phyloP scores from a whole-genome alignment of 768 basidiomycete genomes.

The Russula earlei region DNA sequence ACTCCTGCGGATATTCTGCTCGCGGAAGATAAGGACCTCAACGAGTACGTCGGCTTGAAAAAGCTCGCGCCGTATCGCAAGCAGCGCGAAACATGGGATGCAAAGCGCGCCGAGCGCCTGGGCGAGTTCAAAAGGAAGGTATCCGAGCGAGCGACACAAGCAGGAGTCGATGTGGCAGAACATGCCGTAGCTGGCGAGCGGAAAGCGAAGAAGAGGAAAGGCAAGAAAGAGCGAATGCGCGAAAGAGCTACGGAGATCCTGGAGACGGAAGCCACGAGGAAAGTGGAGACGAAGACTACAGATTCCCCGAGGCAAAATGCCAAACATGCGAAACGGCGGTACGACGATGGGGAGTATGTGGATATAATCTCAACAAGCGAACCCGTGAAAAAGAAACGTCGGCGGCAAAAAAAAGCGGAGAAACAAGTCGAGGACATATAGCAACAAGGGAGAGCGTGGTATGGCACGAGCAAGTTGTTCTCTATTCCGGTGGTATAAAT shows the following conservation, averaged over 20 bases:
- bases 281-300: conserved; percentile 6
- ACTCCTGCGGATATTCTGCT: conserved; percentile 80
- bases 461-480: neutral
- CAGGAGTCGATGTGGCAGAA: conserved; percentile 9
- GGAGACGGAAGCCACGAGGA: conserved; percentile 20
- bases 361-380: conserved; percentile 14
- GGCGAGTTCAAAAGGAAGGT: conserved; percentile 64
- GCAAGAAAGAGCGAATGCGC: conserved; percentile 60
- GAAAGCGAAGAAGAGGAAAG: conserved; percentile 51
- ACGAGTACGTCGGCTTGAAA: conserved; percentile 83
- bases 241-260: conserved; percentile 31
- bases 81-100: conserved; percentile 52
- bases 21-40: conserved; percentile 88
- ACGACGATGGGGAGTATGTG: neutral
- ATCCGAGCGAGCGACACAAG: conserved; percentile 30
- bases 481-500: conserved; percentile 8
- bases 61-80: conserved; percentile 85
- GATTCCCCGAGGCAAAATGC: neutral
- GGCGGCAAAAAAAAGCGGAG: conserved; percentile 32
- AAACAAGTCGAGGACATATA: neutral
- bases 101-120: conserved; percentile 51
- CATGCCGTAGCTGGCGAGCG: conserved; percentile 22
- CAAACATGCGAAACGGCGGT: neutral
- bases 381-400: conserved; percentile 32
- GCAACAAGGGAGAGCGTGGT: neutral